Base-by-base conservation (phyloP, 768 basidiomycete genomes). In the Phylloporus rhodoxanthus region DNA sequence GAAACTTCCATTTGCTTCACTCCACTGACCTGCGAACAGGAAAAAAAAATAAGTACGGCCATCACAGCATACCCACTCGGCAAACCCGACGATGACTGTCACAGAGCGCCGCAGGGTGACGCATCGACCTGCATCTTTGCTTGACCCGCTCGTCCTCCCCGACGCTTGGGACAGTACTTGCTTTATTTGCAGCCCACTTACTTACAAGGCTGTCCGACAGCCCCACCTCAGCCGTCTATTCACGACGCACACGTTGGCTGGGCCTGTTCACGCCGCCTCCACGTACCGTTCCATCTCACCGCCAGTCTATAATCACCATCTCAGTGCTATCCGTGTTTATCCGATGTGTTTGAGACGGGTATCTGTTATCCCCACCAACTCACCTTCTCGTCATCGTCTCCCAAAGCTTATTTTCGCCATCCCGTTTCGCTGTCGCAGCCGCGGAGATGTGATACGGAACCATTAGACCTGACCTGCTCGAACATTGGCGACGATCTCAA, bases 41-140 rank as follows among this genome's bases (percentile, higher is more conserved):
- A 51, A 20, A 25, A 26, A 7, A 29, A 37, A 20, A 17, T n/a
- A n/a, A n/a, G n/a, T 20, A 37, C 4, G 19, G 40, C 45, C 45
- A 52, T 48, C 50, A 52, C 53, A 55, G 60, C 60, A 54, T 61
- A 54, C 36, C 40, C 4, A 37, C 36, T 49, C 57, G 58, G 58
- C 61, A 57, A 39, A 33, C 21, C 47, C 50, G 41, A 48, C 51
- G 25, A 55, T 30, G 52, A n/a, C 53, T 37, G 49, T 45, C 43
- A 51, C 20, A 37, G 36, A 11, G 53, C 61, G 32, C 53, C 47
- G 44, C 48, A 44, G 20, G 43, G 48, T 14, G 30, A 50, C 47
- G 19, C 41, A 52, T 53, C 53, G 47, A 53, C 15, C 48, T 20
- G 29, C 37, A 30, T 52, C 49, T 52, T 47, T 53, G 52, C 50